A percentile compares a stretch with the other conserved stretches of the same genome.
Evolutionary conservation across 1,284 basidiomycete genomes (phyloP).

Genomic region (Apiotrichum veenhuisii): DNA sequence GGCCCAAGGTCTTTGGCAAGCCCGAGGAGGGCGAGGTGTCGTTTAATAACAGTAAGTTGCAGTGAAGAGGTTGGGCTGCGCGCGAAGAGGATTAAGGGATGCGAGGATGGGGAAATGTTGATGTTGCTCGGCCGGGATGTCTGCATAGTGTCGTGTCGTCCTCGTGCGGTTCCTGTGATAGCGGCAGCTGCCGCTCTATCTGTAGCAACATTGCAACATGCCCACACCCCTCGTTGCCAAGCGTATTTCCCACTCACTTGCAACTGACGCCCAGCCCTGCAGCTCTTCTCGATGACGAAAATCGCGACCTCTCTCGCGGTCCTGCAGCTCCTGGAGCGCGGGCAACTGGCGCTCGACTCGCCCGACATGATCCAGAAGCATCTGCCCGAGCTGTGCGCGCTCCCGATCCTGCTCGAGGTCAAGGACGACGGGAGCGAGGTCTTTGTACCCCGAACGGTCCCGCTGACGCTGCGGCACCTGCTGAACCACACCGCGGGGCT

Average conservation of each 20-base stretch:
- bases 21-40: constrained; percentile 25
- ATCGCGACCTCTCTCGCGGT: constrained; percentile 24
- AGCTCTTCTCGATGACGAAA: constrained; percentile 41
- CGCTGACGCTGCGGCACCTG: constrained; percentile 38
- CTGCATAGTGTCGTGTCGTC: too few relatives aligned
- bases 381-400: constrained; percentile 32
- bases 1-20: constrained; percentile 31
- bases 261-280: constrained; percentile 24
- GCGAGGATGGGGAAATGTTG: too few relatives aligned
- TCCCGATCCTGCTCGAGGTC: constrained; percentile 31
- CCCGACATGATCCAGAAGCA: constrained; percentile 20
- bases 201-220: too few relatives aligned
- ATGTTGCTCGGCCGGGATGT: too few relatives aligned
- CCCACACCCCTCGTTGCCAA: too few relatives aligned
- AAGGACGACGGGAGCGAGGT: constrained; percentile 28
- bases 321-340: constrained; percentile 17
- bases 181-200: too few relatives aligned
- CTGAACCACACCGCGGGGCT: constrained; percentile 33
- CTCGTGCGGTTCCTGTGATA: too few relatives aligned
- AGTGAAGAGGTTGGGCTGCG: neutral
- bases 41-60: constrained; percentile 32
- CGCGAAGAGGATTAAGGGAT: neutral
- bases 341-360: constrained; percentile 24
- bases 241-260: too few relatives aligned
- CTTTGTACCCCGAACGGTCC: constrained; percentile 23